A percentile compares a stretch with the other conserved stretches of the same genome.
These are phyloP conservation scores for Saturnispora quitensis DNA, from an alignment of 805 yeast genomes.

Conservation along the genomic window DNA sequence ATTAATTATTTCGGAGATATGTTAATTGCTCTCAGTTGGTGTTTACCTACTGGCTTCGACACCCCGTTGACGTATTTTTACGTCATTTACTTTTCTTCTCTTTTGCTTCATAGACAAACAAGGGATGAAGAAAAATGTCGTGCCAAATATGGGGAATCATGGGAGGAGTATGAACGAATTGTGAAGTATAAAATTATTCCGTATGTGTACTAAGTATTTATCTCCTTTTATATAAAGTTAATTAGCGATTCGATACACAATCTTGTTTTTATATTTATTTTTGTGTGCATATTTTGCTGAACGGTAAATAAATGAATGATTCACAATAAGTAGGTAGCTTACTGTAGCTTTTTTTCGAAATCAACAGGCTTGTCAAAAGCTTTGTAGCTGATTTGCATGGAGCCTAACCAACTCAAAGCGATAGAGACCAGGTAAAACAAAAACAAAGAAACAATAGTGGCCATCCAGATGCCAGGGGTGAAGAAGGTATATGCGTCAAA, in stretches of 20 bases:
- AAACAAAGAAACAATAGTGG: constrained; percentile 54
- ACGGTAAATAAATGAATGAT: not conserved
- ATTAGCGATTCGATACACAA: constrained; percentile 11
- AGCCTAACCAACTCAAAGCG: constrained; percentile 64
- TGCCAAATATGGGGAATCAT: constrained; percentile 73
- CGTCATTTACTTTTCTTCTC: constrained; percentile 68
- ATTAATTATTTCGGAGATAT: constrained; percentile 95
- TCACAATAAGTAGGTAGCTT: not conserved
- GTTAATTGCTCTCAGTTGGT: constrained; percentile 87
- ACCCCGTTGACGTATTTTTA: constrained; percentile 86
- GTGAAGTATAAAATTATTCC: constrained; percentile 93
- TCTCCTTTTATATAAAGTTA: not conserved
- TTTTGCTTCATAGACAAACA: constrained; percentile 78
- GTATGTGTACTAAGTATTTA: constrained; percentile 45
- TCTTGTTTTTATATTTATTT: not conserved
- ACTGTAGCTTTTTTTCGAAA: constrained; percentile 38
- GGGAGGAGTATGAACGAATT: constrained; percentile 70
- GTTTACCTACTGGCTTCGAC: constrained; percentile 75
- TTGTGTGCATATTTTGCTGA: not conserved
- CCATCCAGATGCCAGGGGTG: constrained; percentile 75
- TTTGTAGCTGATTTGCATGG: constrained; percentile 69
- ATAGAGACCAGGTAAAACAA: constrained; percentile 46
- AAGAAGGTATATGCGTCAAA: constrained; percentile 63
- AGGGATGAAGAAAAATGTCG: constrained; percentile 91
- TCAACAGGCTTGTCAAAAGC: constrained; percentile 68